Evolutionary conservation across 78 protist genomes (phyloP), one percentile per base, ranked within the genome.

Genomic region (Speleostelium caveatum): DNA sequence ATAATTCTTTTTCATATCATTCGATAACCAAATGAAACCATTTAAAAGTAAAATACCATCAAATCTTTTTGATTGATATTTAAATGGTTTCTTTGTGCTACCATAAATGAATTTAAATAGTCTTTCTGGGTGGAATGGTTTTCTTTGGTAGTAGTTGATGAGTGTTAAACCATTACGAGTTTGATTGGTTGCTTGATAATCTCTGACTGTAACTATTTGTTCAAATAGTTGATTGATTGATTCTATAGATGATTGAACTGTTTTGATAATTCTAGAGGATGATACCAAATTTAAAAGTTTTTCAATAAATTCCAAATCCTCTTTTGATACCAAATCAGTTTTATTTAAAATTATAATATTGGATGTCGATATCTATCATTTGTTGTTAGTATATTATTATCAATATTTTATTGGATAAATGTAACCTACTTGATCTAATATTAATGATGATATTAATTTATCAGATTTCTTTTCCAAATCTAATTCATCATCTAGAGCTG

Each of bases 71-170:
- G 56, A 38, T 26, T 14, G 5, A 10, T 32, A 12, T 22, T 69
- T 59, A 16, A 51, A 30, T 21, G 26, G 38, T 32, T 68, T 22
- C 6, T 30, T 67, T 21, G 35, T 45, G 17, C 26, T 56, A 35
- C 22, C 42, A 45, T 36, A 83, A 0, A 83, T 28, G 41, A 67
- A 83, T 53, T 83, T 58, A n/a, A 39, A 33, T 6, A 83, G 32
- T 58, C 91, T 39, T 21, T 28, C 71, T 39, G 91, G 91, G n/a
- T 83, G 91, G 73, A 83, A 69, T 67, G 91, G 91, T 24, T 55
- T 74, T 39, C 91, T 45, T 83, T 83, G 91, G 30, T 69, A 69
- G 22, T 38, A 83, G 28, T 69, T 69, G 26, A 42, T 24, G 39
- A 69, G 63, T 24, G 53, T 59, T 0, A 83, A 26, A 14, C 91